phyloP scores from a whole-genome alignment of 73 alveolate species.

The Paramecium bursaria region DNA sequence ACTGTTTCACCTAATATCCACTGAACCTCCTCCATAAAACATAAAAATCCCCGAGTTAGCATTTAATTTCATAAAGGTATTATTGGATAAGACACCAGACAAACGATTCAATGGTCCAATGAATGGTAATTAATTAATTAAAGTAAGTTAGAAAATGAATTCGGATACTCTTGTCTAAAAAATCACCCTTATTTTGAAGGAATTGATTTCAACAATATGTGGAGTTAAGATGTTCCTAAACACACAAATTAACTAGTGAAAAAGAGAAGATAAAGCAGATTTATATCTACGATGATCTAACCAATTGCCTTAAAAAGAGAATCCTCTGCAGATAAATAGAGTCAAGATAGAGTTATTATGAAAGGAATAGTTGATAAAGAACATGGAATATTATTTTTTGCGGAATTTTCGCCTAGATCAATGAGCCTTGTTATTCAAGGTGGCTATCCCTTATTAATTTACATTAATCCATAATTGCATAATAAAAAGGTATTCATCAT shows the following conservation, averaged over 20 bases:
- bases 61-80: constrained; percentile 81
- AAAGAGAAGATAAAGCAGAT: constrained; percentile 16
- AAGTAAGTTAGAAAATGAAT: too few species aligned
- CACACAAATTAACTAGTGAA: not conserved
- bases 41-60: constrained; percentile 82
- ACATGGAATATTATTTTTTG: constrained; percentile 1
- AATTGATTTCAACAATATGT: constrained; percentile 13
- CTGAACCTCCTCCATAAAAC: constrained; percentile 75
- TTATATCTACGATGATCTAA: not conserved
- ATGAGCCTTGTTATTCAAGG: not conserved
- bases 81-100: constrained; percentile 71
- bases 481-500: constrained; percentile 3
- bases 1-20: constrained; percentile 83
- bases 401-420: not conserved
- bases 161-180: too few species aligned
- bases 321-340: constrained; percentile 16
- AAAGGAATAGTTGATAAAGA: constrained; percentile 15
- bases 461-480: constrained; percentile 29
- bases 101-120: constrained; percentile 87
- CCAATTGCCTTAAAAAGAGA: not conserved
- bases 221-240: constrained; percentile 15
- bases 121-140: too few species aligned
- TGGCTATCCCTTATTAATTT: constrained; percentile 1
- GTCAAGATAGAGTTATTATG: not conserved
- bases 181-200: not conserved